Evolutionary conservation across 116 monocot species (phyloP).

Genomic region (Thalassia testudinum): DNA sequence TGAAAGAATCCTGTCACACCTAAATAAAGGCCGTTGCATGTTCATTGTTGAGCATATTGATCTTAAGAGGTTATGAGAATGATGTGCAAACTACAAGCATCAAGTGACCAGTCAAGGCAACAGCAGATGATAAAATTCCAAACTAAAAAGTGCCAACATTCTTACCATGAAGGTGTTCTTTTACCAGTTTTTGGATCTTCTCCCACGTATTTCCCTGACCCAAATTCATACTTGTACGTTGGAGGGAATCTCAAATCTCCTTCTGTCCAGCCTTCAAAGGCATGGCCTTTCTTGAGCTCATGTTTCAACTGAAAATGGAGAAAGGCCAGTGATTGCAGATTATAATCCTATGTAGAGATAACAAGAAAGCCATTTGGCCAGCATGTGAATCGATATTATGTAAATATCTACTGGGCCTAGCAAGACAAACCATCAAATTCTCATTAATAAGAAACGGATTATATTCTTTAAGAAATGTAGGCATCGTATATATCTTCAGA

Average conservation of each 20-base stretch:
- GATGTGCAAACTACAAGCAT: too few species aligned
- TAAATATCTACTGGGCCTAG: not conserved
- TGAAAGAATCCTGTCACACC: slow-evolving; percentile 73
- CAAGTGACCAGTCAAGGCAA: too few species aligned
- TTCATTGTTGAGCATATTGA: not conserved
- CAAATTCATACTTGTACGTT: slow-evolving; percentile 76
- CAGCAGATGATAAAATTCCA: too few species aligned
- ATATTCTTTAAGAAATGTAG: not conserved
- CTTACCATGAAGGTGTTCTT: slow-evolving; percentile 92
- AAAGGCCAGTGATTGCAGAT: not conserved
- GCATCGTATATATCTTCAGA: not conserved
- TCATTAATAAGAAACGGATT: too few species aligned
- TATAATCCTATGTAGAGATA: not conserved
- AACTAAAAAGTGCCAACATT: not conserved
- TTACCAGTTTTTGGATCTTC: slow-evolving; percentile 52
- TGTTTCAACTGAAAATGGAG: slow-evolving; percentile 24
- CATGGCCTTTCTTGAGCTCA: slow-evolving; percentile 66
- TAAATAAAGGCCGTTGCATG: slow-evolving; percentile 2
- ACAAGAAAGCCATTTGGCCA: not conserved
- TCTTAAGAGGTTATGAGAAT: not conserved
- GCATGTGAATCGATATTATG: not conserved
- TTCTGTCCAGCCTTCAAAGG: slow-evolving; percentile 88
- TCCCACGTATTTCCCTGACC: slow-evolving; percentile 55
- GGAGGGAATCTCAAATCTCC: slow-evolving; percentile 79
- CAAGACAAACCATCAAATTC: too few species aligned